Evolutionary conservation across 331 rosid genomes (phyloP).

Genomic region (Malus hybrid): DNA sequence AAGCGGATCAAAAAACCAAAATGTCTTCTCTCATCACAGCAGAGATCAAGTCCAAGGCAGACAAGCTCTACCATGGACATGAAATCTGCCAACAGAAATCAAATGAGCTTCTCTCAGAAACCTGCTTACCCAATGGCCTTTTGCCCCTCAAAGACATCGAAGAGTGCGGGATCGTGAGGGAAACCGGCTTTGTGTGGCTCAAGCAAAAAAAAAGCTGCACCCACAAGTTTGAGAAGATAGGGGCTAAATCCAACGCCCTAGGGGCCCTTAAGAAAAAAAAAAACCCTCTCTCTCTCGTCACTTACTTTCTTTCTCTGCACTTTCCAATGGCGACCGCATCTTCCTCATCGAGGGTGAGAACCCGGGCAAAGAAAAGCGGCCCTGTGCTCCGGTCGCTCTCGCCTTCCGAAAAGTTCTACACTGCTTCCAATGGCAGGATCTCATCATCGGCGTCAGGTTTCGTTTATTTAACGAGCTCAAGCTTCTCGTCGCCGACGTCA

Average conservation of each 20-base stretch:
- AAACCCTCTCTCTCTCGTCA: background rate
- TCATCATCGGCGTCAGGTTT: constrained; percentile 51
- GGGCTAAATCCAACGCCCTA: constrained; percentile 73
- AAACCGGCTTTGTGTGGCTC: constrained; percentile 73
- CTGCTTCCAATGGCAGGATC: constrained; percentile 40
- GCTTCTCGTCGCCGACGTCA: constrained; percentile 44
- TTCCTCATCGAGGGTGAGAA: constrained; percentile 25
- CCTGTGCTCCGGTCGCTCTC: constrained; percentile 70
- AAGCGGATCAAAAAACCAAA: too few species aligned
- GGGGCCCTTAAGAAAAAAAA: constrained; percentile 34
- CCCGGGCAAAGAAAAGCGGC: constrained; percentile 42
- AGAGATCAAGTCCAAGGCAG: constrained; percentile 23
- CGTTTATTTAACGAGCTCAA: constrained; percentile 62
- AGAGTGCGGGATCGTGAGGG: constrained; percentile 61
- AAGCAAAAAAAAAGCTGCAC: constrained; percentile 54
- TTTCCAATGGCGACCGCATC: constrained; percentile 44
- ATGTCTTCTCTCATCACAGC: too few species aligned
- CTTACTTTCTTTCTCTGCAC: background rate
- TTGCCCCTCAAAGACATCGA: constrained; percentile 62
- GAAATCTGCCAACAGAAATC: constrained; percentile 54
- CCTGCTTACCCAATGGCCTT: constrained; percentile 59
- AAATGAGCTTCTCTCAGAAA: constrained; percentile 40
- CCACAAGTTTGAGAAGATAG: constrained; percentile 77
- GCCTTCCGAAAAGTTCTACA: constrained; percentile 55
- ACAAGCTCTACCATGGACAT: constrained; percentile 62